Evolutionary conservation across 108 stramenopile genomes (phyloP), one percentile per base, ranked within the genome.

Genomic region (Aurantiochytrium sp.): DNA sequence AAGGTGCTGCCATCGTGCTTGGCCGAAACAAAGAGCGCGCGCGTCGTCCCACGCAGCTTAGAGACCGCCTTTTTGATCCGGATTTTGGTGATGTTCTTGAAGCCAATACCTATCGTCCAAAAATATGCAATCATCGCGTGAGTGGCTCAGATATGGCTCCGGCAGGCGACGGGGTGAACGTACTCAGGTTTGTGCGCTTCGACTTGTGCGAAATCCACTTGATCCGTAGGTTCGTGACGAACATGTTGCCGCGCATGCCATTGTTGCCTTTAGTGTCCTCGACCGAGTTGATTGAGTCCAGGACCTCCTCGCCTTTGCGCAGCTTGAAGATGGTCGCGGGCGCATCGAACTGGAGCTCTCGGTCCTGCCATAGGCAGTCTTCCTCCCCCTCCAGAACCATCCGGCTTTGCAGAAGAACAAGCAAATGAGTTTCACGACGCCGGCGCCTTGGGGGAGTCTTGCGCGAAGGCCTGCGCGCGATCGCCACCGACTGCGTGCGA

Each of bases 281-380:
- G 50, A 93, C 93, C 0, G 89, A 90, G 89, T 94, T 94, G 88
- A 94, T 93, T 10, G 81, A 73, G 55, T 94, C 94, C 24, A 93
- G 89, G 0, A 90, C 54, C 4, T 37, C 19, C 88, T 94, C 94
- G n/a, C 94, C 94, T 48, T 53, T 52, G 24, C 93, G 85, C 19
- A 34, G 54, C 34, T 93, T 54, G 30, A 52, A 27, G 21, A 24
- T 22, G 15, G 87, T 52, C 31, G 17, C 12, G 21, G 86, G 65
- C 32, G 90, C 42, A 42, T 94, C 93, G 68, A 94, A 94, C 30
- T 92, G 90, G 24, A 94, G 90, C 89, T 93, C 93, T 4, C 92
- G 65, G 87, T 94, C 93, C 69, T 94, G 93, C 93, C 93, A 94
- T 3, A 94, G 73, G 69, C 73, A 89, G 37, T 65, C 24, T 12